Base-by-base conservation (phyloP, 306 rosid species). In the Canavalia gladiata region DNA sequence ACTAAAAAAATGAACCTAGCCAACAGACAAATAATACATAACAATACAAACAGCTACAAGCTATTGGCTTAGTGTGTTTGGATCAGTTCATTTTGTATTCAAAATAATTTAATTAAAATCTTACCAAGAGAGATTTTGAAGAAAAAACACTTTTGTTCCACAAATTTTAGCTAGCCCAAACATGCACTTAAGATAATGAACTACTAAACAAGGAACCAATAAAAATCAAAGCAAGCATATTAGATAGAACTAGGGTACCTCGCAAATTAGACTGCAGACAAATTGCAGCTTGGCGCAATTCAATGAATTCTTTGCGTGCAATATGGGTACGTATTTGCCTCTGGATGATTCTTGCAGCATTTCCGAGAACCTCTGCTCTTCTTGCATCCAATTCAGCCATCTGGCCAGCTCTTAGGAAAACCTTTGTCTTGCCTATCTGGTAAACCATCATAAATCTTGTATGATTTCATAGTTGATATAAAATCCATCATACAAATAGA, bases 311-410 rank as follows among this genome's bases (percentile, higher is more conserved):
- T 79, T 89, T 96, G 84, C 95, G 98, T 69, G 99, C 97, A 84
- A 96, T 90, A 87, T 90, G 88, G 34, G 98, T 87, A 37, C 98
- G 95, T 71, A 90, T 92, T 94, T 96, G 98, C 89, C 97, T 88
- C 84, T 96, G 99, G 84, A 96, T 88, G 62, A 86, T 83, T 82
- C 97, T 90, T 30, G 98, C 99, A 39, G 98, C 99, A 83, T 90
- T 90, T 81, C 99, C 98, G 70, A 96, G 98, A 83, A 96, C 97
- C 86, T 92, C 97, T 69, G 97, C 89, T 87, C 99, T 94, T 89
- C 95, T 96, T 72, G 98, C 92, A 91, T 96, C 99, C 90, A 96
- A 78, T 86, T 91, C 95, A 62, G 99, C 99, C 99, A 94, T 96
- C 88, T 96, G 98, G 60, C 99, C 99, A 71, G 97, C 99, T 86